Evolutionary conservation across 352 stramenopile genomes (phyloP).

Genomic region (Albugo laibachii): DNA sequence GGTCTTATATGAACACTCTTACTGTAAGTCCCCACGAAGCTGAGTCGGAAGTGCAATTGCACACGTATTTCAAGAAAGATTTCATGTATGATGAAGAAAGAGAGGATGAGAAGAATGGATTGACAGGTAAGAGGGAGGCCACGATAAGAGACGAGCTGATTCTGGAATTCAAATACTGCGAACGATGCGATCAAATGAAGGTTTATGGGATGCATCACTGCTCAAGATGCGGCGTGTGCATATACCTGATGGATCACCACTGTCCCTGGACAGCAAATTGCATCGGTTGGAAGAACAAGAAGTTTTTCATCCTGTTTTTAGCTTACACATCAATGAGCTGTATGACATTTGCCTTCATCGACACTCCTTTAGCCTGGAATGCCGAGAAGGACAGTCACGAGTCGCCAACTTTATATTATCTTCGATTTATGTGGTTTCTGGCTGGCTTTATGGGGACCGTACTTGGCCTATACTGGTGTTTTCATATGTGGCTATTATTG

Average conservation of each 20-base stretch:
- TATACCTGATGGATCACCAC: slow-evolving; percentile 76
- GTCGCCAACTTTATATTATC: slow-evolving; percentile 5
- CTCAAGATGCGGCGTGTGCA: slow-evolving; percentile 43
- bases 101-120: slow-evolving; percentile 1
- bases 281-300: slow-evolving; percentile 72
- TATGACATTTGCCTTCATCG: slow-evolving; percentile 29
- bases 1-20: slow-evolving; percentile 28
- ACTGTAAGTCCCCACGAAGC: slow-evolving; percentile 16
- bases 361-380: slow-evolving; percentile 11
- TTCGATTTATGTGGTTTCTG: slow-evolving; percentile 28
- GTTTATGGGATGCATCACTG: slow-evolving; percentile 45
- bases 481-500: slow-evolving; percentile 51
- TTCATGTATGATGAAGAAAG: slow-evolving; percentile 5
- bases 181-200: slow-evolving; percentile 52
- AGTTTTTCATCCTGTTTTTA: slow-evolving; percentile 65
- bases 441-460: slow-evolving; percentile 29
- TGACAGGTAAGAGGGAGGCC: slow-evolving; percentile 4
- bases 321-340: slow-evolving; percentile 52
- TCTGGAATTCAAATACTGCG: slow-evolving; percentile 29
- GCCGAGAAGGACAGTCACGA: not conserved
- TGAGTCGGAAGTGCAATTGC: slow-evolving; percentile 1
- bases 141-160: slow-evolving; percentile 1
- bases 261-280: slow-evolving; percentile 75
- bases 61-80: not conserved
- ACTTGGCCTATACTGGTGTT: slow-evolving; percentile 43